These are phyloP conservation scores for Chlorella sp. DNA, from an alignment of 139 green algal species.

Conservation along the genomic window DNA sequence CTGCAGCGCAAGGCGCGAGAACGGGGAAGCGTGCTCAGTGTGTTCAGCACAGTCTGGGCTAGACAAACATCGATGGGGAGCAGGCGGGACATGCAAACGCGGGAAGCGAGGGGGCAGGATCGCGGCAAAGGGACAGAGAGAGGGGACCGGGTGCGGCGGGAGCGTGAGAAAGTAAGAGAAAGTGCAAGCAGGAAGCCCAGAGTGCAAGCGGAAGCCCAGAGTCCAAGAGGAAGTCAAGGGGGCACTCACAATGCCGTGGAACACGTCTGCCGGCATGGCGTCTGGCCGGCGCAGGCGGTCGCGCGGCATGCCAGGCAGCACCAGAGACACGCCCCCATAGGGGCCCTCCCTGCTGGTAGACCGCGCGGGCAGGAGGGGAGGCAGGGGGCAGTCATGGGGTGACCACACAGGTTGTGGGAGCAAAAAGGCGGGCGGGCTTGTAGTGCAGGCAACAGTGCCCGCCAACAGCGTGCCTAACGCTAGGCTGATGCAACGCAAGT, in stretches of 20 bases:
- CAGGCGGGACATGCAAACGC: too few relatives aligned
- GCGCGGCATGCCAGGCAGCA: neutral
- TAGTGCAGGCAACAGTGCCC: too few relatives aligned
- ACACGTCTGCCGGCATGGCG: neutral
- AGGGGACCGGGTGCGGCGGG: neutral
- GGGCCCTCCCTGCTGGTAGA: too few relatives aligned
- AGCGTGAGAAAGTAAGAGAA: neutral
- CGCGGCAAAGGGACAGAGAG: neutral
- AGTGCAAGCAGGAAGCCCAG: neutral
- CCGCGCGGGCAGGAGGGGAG: too few relatives aligned
- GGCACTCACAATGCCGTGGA: neutral
- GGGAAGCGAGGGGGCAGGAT: too few relatives aligned
- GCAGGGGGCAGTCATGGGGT: too few relatives aligned
- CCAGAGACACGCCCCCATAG: neutral
- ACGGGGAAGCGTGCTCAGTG: too few relatives aligned
- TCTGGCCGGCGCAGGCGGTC: neutral
- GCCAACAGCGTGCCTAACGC: neutral
- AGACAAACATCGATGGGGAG: too few relatives aligned
- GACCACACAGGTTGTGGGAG: too few relatives aligned
- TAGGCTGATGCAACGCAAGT: neutral
- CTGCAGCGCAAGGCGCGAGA: too few relatives aligned
- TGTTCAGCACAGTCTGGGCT: too few relatives aligned
- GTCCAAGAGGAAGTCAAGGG: neutral
- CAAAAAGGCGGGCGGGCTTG: too few relatives aligned
- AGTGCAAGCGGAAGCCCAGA: neutral